phyloP scores from a whole-genome alignment of 1,139 yeast genomes.

The Yamadazyma diddensiae region DNA sequence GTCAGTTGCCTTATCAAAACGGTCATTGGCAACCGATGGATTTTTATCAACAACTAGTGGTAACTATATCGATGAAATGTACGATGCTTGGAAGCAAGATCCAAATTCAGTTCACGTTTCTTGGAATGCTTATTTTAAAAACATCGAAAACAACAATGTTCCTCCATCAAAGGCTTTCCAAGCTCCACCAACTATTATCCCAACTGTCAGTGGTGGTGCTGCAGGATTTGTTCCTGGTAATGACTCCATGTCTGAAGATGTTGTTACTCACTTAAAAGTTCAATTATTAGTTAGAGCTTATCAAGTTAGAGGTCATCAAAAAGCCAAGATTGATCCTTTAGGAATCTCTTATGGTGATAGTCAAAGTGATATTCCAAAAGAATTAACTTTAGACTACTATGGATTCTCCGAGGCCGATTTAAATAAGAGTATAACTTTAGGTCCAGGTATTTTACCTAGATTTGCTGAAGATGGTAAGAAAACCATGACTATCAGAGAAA shows the following conservation, averaged over 20 bases:
- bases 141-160: constrained; percentile 67
- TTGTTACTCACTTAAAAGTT: constrained; percentile 87
- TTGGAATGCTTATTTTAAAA: constrained; percentile 95
- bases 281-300: constrained; percentile 97
- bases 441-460: constrained; percentile 96
- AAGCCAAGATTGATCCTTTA: constrained; percentile 93
- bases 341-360: constrained; percentile 78
- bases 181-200: constrained; percentile 89
- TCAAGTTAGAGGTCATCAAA: constrained; percentile 97
- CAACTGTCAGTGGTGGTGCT: constrained; percentile 72
- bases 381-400: constrained; percentile 86
- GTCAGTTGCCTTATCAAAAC: constrained; percentile 30
- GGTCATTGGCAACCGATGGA: constrained; percentile 72
- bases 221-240: constrained; percentile 55
- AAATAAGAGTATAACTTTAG: constrained; percentile 80
- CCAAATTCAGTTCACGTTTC: constrained; percentile 91
- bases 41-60: constrained; percentile 86
- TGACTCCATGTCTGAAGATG: constrained; percentile 50
- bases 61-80: constrained; percentile 96
- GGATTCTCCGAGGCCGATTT: constrained; percentile 87
- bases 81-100: constrained; percentile 87
- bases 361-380: constrained; percentile 59
- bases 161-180: constrained; percentile 75
- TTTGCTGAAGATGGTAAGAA: constrained; percentile 71
- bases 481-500: constrained; percentile 69